Conservation (phyloP, 1,284 basidiomycete species). For the Leccinum fuscescens region DNA sequence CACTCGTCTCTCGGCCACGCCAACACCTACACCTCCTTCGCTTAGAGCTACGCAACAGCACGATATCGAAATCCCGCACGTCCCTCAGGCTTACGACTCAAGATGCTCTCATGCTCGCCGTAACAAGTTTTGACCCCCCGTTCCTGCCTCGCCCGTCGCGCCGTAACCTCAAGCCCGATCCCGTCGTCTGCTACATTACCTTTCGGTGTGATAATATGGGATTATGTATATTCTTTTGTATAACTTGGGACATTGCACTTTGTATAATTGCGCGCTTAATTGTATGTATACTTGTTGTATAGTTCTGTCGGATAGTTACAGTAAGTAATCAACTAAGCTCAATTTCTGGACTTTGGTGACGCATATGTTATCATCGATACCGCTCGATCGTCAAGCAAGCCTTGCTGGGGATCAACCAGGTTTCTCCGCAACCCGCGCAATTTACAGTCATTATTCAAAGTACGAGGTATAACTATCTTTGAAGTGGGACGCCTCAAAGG, state of each 20-base stretch:
- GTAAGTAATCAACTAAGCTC: background rate
- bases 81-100: constrained; percentile 11
- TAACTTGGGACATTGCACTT: constrained; percentile 17
- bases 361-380: background rate
- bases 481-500: background rate
- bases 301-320: background rate
- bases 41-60: constrained; percentile 11
- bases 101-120: constrained; percentile 27
- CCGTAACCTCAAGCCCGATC: constrained; percentile 23
- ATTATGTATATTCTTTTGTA: constrained; percentile 36
- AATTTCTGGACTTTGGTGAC: background rate
- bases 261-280: constrained; percentile 30
- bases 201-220: constrained; percentile 29
- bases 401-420: background rate
- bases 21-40: constrained; percentile 23
- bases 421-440: background rate
- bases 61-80: constrained; percentile 2
- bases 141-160: constrained; percentile 9
- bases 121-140: constrained; percentile 3
- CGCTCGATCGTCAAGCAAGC: background rate
- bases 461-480: background rate
- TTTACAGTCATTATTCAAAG: background rate
- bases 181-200: constrained; percentile 15
- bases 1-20: constrained; percentile 14
- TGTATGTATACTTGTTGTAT: constrained; percentile 25